Conservation (phyloP, 2,329 filamentous ascomycete genomes). For the Monosporascus sp. region DNA sequence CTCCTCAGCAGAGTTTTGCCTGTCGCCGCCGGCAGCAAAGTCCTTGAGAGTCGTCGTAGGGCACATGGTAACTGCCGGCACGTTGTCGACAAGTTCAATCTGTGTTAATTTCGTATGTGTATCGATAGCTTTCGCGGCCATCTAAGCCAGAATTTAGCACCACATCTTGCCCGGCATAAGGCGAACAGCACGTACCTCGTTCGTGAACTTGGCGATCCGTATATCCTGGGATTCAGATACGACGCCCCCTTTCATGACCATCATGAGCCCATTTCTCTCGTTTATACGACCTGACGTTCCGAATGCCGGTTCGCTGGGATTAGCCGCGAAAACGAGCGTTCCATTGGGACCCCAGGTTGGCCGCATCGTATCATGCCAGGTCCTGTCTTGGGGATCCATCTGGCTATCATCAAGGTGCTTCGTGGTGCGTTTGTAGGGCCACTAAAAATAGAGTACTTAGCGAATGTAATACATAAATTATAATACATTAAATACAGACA, state of each 20-base stretch:
- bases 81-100: conserved; percentile 47
- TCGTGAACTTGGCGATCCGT: conserved; percentile 57
- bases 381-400: conserved; percentile 58
- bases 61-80: conserved; percentile 53
- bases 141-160: conserved; percentile 32
- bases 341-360: conserved; percentile 75
- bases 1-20: conserved; percentile 35
- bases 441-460: conserved; percentile 58
- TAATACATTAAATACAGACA: conserved; percentile 23
- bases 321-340: conserved; percentile 60
- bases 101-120: conserved; percentile 51
- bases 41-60: conserved; percentile 42
- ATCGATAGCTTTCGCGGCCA: conserved; percentile 47
- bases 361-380: conserved; percentile 68
- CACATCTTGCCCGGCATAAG: conserved; percentile 3
- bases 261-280: conserved; percentile 43
- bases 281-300: conserved; percentile 24
- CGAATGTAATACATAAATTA: conserved; percentile 27
- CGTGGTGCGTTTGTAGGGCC: conserved; percentile 79
- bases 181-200: conserved; percentile 36
- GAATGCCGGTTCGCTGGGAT: conserved; percentile 23
- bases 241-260: conserved; percentile 50
- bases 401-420: conserved; percentile 55
- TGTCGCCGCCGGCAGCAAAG: conserved; percentile 34
- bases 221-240: conserved; percentile 60